phyloP scores from a whole-genome alignment of 2,329 filamentous ascomycete species.

The Stagonosporopsis vannaccii region DNA sequence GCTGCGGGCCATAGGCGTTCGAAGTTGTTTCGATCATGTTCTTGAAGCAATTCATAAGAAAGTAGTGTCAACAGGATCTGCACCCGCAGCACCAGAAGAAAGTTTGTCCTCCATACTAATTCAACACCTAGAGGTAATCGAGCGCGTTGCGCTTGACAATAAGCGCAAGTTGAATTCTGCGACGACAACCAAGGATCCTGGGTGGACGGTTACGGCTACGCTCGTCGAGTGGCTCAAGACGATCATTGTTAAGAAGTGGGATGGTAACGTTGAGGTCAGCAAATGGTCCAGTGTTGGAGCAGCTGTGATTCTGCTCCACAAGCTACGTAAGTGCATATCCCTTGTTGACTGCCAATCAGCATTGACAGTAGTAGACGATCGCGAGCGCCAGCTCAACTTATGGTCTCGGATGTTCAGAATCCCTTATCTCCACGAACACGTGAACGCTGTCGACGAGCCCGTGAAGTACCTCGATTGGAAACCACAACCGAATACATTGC shows the following conservation, averaged over 20 bases:
- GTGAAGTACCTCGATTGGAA: constrained; percentile 69
- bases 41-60: constrained; percentile 39
- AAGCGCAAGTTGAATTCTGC: constrained; percentile 30
- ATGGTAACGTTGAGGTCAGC: constrained; percentile 74
- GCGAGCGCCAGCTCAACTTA: constrained; percentile 57
- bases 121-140: constrained; percentile 35
- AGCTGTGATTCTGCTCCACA: constrained; percentile 75
- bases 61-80: background rate
- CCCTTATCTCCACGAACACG: constrained; percentile 75
- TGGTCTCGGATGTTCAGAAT: constrained; percentile 71
- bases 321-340: constrained; percentile 63
- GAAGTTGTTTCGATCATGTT: constrained; percentile 59
- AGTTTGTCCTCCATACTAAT: constrained; percentile 30
- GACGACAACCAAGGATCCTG: constrained; percentile 35
- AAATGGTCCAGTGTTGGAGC: constrained; percentile 77
- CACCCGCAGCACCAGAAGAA: background rate
- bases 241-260: constrained; percentile 80
- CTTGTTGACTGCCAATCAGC: too few relatives aligned
- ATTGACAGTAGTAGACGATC: constrained; percentile 34
- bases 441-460: constrained; percentile 79
- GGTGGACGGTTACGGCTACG: constrained; percentile 46
- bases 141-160: constrained; percentile 30
- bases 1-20: constrained; percentile 57
- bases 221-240: constrained; percentile 75
- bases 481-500: constrained; percentile 68